Percentiles rank a stretch among this genome's conserved stretches.
These are phyloP conservation scores for Neolentinus lepideus DNA, from an alignment of 1,284 basidiomycete species.

Conservation along the genomic window DNA sequence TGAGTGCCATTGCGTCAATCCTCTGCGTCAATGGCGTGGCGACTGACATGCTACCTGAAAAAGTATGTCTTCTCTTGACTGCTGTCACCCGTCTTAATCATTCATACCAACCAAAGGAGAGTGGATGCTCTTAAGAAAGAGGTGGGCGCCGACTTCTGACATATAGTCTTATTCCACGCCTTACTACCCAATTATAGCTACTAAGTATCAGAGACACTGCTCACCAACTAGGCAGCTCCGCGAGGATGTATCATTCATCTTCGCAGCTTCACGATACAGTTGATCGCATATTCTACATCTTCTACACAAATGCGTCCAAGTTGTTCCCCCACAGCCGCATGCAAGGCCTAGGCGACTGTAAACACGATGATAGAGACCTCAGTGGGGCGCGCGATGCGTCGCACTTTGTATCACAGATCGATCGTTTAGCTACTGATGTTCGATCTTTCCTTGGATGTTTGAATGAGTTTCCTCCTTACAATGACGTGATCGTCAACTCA, in stretches of 20 bases:
- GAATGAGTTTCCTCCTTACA: neutral
- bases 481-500: neutral
- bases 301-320: too few species aligned
- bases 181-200: neutral
- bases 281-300: neutral
- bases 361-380: too few species aligned
- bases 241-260: neutral
- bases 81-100: too few species aligned
- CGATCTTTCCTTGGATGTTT: neutral
- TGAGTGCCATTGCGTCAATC: too few species aligned
- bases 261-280: neutral
- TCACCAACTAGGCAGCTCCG: neutral
- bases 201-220: neutral
- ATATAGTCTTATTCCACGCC: neutral
- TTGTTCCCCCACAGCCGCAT: too few species aligned
- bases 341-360: too few species aligned
- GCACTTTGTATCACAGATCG: too few species aligned
- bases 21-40: too few species aligned
- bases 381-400: too few species aligned
- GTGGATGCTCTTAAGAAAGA: neutral
- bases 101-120: neutral
- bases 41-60: too few species aligned
- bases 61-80: too few species aligned
- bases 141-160: neutral
- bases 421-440: neutral